phyloP scores from a whole-genome alignment of 257 asterid genomes.

The Ajuga chamaepitys region DNA sequence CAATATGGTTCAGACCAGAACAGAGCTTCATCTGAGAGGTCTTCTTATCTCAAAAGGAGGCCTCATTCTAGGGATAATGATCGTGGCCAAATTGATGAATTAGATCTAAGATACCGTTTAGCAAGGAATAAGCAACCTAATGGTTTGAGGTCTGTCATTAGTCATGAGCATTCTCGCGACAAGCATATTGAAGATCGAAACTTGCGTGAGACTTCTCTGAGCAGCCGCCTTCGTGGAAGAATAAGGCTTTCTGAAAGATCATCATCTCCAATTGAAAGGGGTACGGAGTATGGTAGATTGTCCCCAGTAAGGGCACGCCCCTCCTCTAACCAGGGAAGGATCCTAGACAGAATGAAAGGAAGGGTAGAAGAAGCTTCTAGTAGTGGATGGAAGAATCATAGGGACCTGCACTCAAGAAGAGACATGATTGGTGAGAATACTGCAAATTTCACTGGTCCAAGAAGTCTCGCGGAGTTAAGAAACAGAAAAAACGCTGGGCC shows the following conservation, averaged over 20 bases:
- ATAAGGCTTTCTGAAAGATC: conserved; percentile 55
- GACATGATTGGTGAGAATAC: conserved; percentile 28
- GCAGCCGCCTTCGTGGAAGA: conserved; percentile 77
- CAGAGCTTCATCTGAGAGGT: conserved; percentile 48
- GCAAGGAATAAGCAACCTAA: conserved; percentile 51
- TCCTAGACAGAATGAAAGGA: conserved; percentile 55
- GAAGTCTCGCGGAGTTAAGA: conserved; percentile 73
- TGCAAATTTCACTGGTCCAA: conserved; percentile 55
- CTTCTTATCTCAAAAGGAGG: conserved; percentile 42
- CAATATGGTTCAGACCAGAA: conserved; percentile 52
- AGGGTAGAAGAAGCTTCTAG: conserved; percentile 40
- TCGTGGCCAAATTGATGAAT: conserved; percentile 38
- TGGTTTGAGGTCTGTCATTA: conserved; percentile 80
- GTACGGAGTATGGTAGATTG: conserved; percentile 32
- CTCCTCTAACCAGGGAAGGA: conserved; percentile 43
- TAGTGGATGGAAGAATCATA: conserved; percentile 33
- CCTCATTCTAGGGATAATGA: conserved; percentile 34
- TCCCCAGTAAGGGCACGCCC: conserved; percentile 37
- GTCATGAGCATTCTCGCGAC: conserved; percentile 49
- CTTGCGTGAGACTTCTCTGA: conserved; percentile 40
- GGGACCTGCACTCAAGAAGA: conserved; percentile 39
- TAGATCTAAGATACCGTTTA: conserved; percentile 69
- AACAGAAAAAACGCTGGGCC: conserved; percentile 36
- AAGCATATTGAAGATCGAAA: conserved; percentile 33
- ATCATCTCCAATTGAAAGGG: conserved; percentile 40